Evolutionary conservation across 2,329 filamentous ascomycete species (phyloP).

Genomic region (Diaporthe sp.): DNA sequence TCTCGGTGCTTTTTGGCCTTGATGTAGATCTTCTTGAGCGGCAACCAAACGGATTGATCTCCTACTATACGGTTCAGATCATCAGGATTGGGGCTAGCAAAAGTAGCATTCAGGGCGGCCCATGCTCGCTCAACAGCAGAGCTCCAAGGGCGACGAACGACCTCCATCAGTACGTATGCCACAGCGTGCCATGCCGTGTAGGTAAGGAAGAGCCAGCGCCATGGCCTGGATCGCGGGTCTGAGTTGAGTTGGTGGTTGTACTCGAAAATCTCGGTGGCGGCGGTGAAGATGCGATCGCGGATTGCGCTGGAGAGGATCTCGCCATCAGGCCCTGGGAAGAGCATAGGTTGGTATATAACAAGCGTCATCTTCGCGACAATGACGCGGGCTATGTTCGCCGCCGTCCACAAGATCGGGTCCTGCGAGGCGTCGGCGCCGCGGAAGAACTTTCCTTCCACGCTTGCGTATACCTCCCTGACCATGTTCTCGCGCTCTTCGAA

Average conservation of each 20-base stretch:
- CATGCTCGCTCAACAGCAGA: conserved; percentile 49
- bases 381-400: conserved; percentile 62
- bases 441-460: conserved; percentile 68
- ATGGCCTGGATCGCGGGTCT: conserved; percentile 63
- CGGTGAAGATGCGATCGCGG: conserved; percentile 58
- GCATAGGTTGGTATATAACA: conserved; percentile 65
- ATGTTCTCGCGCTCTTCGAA: conserved; percentile 59
- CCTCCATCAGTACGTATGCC: conserved; percentile 68
- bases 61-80: conserved; percentile 61
- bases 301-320: conserved; percentile 52
- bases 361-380: conserved; percentile 69
- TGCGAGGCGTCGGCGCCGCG: conserved; percentile 61
- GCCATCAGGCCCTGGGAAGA: conserved; percentile 57
- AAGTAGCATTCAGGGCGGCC: conserved; percentile 49
- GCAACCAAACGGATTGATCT: conserved; percentile 66
- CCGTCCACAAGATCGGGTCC: conserved; percentile 65
- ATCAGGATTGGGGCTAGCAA: conserved; percentile 51
- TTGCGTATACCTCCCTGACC: conserved; percentile 50
- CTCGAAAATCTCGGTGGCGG: conserved; percentile 69
- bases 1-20: conserved; percentile 67
- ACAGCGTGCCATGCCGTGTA: conserved; percentile 73
- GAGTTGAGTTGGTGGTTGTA: conserved; percentile 68
- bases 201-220: conserved; percentile 72
- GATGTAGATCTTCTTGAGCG: conserved; percentile 67
- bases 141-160: conserved; percentile 59